Conservation (phyloP, 768 basidiomycete genomes). For the Leccinum variicolor region DNA sequence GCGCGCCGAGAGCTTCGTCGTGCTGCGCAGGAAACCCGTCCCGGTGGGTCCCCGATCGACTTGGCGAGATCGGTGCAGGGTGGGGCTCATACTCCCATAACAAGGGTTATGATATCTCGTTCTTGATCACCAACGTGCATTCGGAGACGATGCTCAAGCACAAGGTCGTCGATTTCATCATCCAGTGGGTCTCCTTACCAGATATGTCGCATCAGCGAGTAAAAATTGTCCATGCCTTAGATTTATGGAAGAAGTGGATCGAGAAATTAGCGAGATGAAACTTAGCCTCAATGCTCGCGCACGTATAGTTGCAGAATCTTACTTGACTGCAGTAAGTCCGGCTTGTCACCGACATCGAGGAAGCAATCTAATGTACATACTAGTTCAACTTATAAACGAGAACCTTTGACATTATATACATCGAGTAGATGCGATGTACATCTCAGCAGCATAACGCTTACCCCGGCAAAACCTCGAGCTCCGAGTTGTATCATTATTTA, state of each 20-base stretch:
- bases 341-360: background rate
- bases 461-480: constrained; percentile 2
- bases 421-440: constrained; percentile 17
- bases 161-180: constrained; percentile 99
- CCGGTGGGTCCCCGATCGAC: constrained; percentile 47
- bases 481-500: constrained; percentile 16
- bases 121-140: constrained; percentile 96
- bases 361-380: constrained; percentile 4
- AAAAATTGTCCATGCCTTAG: constrained; percentile 34
- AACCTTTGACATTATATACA: constrained; percentile 5
- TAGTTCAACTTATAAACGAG: constrained; percentile 27
- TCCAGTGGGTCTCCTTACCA: constrained; percentile 62
- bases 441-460: constrained; percentile 8
- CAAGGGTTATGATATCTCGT: constrained; percentile 97
- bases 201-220: background rate
- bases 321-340: constrained; percentile 77
- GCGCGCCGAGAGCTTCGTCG: constrained; percentile 95
- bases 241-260: constrained; percentile 99
- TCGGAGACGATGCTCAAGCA: constrained; percentile 99
- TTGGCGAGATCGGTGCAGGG: constrained; percentile 6
- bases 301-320: constrained; percentile 96
- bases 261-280: constrained; percentile 99
- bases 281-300: constrained; percentile 93
- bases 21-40: constrained; percentile 92
- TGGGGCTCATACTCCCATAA: constrained; percentile 3